Base-by-base conservation (phyloP, 768 basidiomycete species). In the Tulasnella sp. region DNA sequence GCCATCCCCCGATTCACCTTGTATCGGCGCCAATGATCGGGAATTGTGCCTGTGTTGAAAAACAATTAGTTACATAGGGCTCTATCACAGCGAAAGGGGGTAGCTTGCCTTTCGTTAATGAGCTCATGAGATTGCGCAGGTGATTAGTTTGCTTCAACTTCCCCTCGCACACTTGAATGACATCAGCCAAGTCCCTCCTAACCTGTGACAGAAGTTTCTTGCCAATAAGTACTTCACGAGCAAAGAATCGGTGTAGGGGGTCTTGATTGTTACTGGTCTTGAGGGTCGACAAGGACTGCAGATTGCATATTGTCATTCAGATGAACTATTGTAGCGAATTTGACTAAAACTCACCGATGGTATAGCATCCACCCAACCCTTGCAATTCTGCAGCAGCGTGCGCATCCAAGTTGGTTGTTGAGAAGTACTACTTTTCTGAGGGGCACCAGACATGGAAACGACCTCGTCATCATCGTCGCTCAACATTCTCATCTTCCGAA, bases 321-420 rank as follows among this genome's bases (percentile, higher is more conserved):
- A 8, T 13, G 2, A 28, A 29, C 12, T 27, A 22, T 5, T 47
- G 28, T 5, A 48, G 5, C 13, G 4, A 28, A 13, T 15, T 3
- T 16, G 15, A 16, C 45, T 24, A 45, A 28, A 9, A 24, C 79
- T 60, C 60, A 90, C 91, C 37, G 72, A 65, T 32, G 92, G 93
- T 3, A 98, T 64, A 45, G 76, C 72, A 3, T 67, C 67, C 44
- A 91, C 72, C 89, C 91, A 93, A 62, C 87, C 85, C 34, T 76
- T 72, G 62, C 89, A 87, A 34, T 87, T 79, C 48, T 84, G 81
- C 44, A 81, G 71, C 34, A 96, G 69, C 16, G 75, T 72, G 28
- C 84, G 77, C 93, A 98, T 98, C 93, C 93, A 99, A 1, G 83
- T 85, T 19, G 93, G 92, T 61, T 87, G 84, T 49, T 83, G 78